Base-by-base conservation (phyloP, 169 alveolate species). In the Plasmodium relictum region DNA sequence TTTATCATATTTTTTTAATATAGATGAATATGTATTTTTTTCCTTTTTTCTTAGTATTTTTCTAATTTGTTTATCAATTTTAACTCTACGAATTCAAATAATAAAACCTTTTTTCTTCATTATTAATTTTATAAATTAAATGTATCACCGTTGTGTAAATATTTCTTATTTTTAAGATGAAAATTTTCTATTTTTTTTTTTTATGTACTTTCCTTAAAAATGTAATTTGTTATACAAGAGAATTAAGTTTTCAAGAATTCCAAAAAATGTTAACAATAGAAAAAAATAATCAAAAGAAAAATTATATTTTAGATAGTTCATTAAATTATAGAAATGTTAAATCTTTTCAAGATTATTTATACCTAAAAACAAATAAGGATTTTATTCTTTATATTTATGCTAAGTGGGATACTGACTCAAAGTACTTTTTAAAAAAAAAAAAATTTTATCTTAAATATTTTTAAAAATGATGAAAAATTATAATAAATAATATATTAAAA, bases 391-490 rank as follows among this genome's bases (percentile, higher is more conserved):
- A 85, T 70, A 68, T 85, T 20, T 85, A 70, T 85, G 91, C 91
- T n/a, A 85, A 85, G 56, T 85, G 91, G 91, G 87, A 85, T 52
- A 37, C 85, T 5, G 91, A 85, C 48, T 85, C 91, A 16, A 85
- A 85, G 91, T 85, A 71, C 65, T 22, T 8, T 24, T 61, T 22
- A 70, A 63, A 63, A 63, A 63, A 63, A 22, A 63, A 63, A 59
- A 31, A 31, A 31, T 31, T 31, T 31, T 31, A 31, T 31, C 39
- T 31, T 3, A n/a, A n/a, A 31, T 31, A 31, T 31, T 31, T 31
- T 31, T 31, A 31, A 31, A 31, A 31, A 2, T 31, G 1, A 31
- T 31, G 3, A 31, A 31, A 31, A 31, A 31, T 1, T 31, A 31
- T 31, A 31, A 31, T 31, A 31, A 31, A 3, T 3, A 31, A 31